phyloP scores from a whole-genome alignment of 2,329 filamentous ascomycete species.

The Paraconiothyrium brasiliense region DNA sequence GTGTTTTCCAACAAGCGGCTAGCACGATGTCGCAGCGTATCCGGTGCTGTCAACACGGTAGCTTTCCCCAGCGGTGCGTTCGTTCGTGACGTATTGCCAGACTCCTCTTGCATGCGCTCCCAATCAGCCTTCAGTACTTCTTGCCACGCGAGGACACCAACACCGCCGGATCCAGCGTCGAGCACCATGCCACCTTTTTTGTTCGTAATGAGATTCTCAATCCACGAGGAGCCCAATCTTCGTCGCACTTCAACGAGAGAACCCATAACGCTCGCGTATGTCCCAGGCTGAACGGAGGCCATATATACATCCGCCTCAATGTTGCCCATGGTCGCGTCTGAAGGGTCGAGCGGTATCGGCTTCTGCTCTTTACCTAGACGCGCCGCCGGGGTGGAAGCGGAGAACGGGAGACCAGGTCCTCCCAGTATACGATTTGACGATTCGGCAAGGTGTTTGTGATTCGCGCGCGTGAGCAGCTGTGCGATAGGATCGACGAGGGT shows the following conservation, averaged over 20 bases:
- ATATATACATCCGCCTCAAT: constrained; percentile 80
- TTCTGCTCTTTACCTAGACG: constrained; percentile 66
- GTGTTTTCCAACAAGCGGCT: constrained; percentile 85
- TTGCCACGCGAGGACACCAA: constrained; percentile 77
- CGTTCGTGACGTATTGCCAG: constrained; percentile 31
- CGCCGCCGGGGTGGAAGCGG: constrained; percentile 72
- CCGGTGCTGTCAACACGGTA: constrained; percentile 81
- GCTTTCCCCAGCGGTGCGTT: constrained; percentile 72
- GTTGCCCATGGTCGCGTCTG: constrained; percentile 73
- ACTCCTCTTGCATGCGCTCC: constrained; percentile 67
- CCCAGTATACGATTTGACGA: constrained; percentile 80
- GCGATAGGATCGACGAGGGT: constrained; percentile 75
- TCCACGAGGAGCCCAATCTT: constrained; percentile 75
- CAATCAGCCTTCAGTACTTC: constrained; percentile 84
- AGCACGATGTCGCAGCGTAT: constrained; percentile 76
- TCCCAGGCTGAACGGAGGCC: constrained; percentile 73
- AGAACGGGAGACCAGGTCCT: constrained; percentile 78
- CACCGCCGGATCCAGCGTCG: constrained; percentile 78
- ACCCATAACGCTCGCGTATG: constrained; percentile 74
- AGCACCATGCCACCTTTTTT: constrained; percentile 72
- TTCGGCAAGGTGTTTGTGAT: constrained; percentile 74
- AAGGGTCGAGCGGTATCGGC: constrained; percentile 70
- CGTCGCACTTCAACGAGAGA: constrained; percentile 77
- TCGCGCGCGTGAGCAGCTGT: constrained; percentile 71
- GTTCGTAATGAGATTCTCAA: constrained; percentile 70